phyloP scores from a whole-genome alignment of 192 early-diverging fungal genomes.

The Tieghemiomyces parasiticus region DNA sequence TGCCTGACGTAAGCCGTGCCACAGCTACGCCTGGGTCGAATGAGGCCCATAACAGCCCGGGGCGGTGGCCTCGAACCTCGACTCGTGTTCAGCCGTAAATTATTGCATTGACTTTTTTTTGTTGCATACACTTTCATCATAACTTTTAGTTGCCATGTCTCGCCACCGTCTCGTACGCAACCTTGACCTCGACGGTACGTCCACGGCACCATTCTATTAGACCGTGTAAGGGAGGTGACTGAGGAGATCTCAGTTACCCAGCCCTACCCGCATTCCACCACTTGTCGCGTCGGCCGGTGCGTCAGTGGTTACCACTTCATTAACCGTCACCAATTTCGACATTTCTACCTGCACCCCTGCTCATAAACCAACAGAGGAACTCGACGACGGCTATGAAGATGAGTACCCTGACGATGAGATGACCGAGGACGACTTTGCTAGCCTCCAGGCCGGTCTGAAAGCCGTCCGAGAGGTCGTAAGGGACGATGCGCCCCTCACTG shows the following conservation, averaged over 20 bases:
- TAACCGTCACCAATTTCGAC: neutral
- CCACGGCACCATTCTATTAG: neutral
- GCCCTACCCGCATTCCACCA: neutral
- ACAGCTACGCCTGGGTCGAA: too few relatives aligned
- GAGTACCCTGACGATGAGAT: slow-evolving; percentile 4
- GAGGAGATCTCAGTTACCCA: neutral
- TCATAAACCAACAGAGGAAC: neutral
- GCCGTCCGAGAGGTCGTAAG: neutral
- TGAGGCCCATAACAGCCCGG: too few relatives aligned
- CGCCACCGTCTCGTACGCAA: slow-evolving; percentile 10
- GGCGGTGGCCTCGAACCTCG: too few relatives aligned
- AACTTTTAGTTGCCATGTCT: neutral
- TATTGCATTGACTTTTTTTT: neutral
- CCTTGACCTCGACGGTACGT: slow-evolving; percentile 6
- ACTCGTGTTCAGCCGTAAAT: neutral
- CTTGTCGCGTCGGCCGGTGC: neutral
- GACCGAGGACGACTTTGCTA: slow-evolving; percentile 8
- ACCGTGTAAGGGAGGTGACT: neutral
- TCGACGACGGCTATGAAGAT: neutral
- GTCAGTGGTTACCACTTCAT: neutral
- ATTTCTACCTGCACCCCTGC: neutral
- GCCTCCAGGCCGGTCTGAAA: neutral
- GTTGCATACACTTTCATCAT: neutral
- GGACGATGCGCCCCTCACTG: neutral
- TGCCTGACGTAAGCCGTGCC: too few relatives aligned